Base-by-base conservation (phyloP, 1,139 yeast species). In the Zygotorulaspora mrakii region DNA sequence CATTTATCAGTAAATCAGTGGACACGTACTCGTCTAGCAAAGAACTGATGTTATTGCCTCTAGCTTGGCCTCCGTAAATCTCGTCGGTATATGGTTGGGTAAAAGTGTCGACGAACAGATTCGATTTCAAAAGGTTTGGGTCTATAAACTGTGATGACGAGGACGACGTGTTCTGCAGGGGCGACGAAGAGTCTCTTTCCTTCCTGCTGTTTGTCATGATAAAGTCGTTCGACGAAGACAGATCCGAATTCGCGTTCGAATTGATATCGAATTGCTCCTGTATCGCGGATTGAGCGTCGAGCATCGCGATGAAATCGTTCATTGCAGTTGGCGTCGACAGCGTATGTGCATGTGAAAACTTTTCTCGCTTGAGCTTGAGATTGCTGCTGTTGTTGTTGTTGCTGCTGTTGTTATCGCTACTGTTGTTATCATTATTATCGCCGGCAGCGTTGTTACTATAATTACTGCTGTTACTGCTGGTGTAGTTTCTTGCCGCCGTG, bases 301-400 rank as follows among this genome's bases (percentile, higher is more conserved):
- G 39, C 48, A 54, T 40, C 12, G 56, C 59, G 29, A 54, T 40
- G 13, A 54, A 43, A 32, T 54, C 59, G 23, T 47, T 50, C 57
- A 55, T 49, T 9, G 52, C 55, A 4, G 56, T 48, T 18, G 59
- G 59, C 27, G 56, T 51, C 5, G 50, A 40, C 20, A 45, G 23
- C 14, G 40, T 38, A 23, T 44, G 47, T 13, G 32, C 8, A 29
- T 46, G 48, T 9, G 39, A 35, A 13, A 17, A 9, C 18, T 28
- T 31, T 30, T 37, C 28, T 24, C 27, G 14, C 12, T 16, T 28
- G 9, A 28, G 6, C 16, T 28, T 25, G 16, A 8, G 9, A 25
- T 25, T 25, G 7, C 8, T 11, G 30, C 30, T 21, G 21, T 29
- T 17, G 16, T 25, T 17, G 27, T 12, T 26, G 5, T 21, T 37